phyloP scores from a whole-genome alignment of 2,329 filamentous ascomycete species.

The Xylaria sp. region DNA sequence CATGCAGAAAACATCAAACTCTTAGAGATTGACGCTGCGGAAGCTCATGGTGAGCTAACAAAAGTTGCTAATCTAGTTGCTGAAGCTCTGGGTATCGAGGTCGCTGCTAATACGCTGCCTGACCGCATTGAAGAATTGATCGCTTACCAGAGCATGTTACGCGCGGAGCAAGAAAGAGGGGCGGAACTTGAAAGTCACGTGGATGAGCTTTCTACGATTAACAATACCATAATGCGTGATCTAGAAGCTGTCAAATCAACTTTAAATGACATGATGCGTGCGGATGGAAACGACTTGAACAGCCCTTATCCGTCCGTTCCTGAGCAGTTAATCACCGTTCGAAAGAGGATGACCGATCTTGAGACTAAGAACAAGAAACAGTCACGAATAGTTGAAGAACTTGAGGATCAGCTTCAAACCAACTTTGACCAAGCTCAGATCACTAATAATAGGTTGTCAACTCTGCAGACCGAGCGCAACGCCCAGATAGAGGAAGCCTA shows the following conservation, averaged over 20 bases:
- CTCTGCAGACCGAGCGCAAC: slow-evolving; percentile 78
- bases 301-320: slow-evolving; percentile 59
- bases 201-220: slow-evolving; percentile 66
- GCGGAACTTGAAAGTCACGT: slow-evolving; percentile 66
- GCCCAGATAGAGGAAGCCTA: slow-evolving; percentile 83
- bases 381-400: slow-evolving; percentile 88
- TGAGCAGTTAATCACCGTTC: slow-evolving; percentile 69
- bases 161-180: slow-evolving; percentile 67
- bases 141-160: slow-evolving; percentile 68
- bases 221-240: slow-evolving; percentile 68
- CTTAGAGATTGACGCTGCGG: slow-evolving; percentile 70
- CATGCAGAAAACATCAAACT: slow-evolving; percentile 66
- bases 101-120: slow-evolving; percentile 74
- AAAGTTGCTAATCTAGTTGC: slow-evolving; percentile 72
- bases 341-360: slow-evolving; percentile 71
- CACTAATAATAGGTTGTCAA: slow-evolving; percentile 85
- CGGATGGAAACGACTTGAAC: slow-evolving; percentile 58
- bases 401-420: slow-evolving; percentile 94
- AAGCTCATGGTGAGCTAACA: slow-evolving; percentile 73
- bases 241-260: slow-evolving; percentile 69
- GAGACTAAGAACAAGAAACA: slow-evolving; percentile 86
- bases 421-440: slow-evolving; percentile 94
- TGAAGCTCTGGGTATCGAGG: slow-evolving; percentile 68
- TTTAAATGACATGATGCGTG: slow-evolving; percentile 63
- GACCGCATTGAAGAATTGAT: slow-evolving; percentile 68